Conservation (phyloP, 768 basidiomycete genomes). For the Pleurotus salmoneostramineus region DNA sequence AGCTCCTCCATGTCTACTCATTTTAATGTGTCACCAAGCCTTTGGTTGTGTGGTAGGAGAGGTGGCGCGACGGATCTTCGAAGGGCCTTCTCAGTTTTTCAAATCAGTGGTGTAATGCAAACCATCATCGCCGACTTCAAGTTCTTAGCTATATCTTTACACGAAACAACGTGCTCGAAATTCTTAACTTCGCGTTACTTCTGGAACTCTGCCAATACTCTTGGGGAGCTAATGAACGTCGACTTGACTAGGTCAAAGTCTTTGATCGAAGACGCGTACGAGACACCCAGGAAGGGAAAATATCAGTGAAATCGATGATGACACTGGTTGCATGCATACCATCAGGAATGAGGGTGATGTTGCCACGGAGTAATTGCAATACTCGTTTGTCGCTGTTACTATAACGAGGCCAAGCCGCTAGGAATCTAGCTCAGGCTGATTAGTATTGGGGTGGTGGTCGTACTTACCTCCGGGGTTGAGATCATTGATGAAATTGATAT, state of each 20-base stretch:
- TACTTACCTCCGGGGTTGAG: constrained; percentile 52
- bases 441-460: background rate
- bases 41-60: no score
- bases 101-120: no score
- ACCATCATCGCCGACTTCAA: no score
- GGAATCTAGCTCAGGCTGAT: background rate
- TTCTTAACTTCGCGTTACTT: constrained; percentile 24
- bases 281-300: no score
- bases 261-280: constrained; percentile 13
- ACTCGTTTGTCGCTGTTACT: constrained; percentile 27
- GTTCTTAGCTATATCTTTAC: no score
- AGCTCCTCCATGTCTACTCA: no score
- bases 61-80: no score
- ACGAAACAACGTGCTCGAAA: background rate
- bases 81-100: no score
- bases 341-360: constrained; percentile 51
- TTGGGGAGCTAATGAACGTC: constrained; percentile 33
- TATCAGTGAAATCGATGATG: background rate
- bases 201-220: constrained; percentile 41
- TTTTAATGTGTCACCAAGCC: no score
- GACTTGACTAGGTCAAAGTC: constrained; percentile 39
- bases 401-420: constrained; percentile 47
- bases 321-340: constrained; percentile 26
- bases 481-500: constrained; percentile 53
- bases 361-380: constrained; percentile 47